phyloP scores from a whole-genome alignment of 176 grass and related monocot genomes.

The sorghum (Sorghum bicolor) region Sorghum_bicolor_NCBIv3 NC_012874.2:10422001-10422500 shows the following conservation, averaged over 20 bases:
- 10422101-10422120: not conserved
- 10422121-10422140: not conserved
- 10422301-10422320: not conserved
- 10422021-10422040: not conserved
- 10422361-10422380: not conserved
- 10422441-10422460: not conserved
- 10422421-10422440: not conserved
- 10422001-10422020: too few relatives aligned
- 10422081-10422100: not conserved
- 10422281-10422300: not conserved
- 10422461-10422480: not conserved
- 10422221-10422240: not conserved
- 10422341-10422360: not conserved
- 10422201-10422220: not conserved
- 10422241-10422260: too few relatives aligned
- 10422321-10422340: not conserved
- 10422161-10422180: not conserved
- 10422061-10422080: not conserved
- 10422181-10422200: not conserved
- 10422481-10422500: not conserved
- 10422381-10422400: not conserved
- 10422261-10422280: too few relatives aligned
- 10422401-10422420: not conserved
- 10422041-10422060: not conserved
- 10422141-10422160: not conserved